Conservation (phyloP, 805 yeast species). For the Dipodascus geniculatus region DNA sequence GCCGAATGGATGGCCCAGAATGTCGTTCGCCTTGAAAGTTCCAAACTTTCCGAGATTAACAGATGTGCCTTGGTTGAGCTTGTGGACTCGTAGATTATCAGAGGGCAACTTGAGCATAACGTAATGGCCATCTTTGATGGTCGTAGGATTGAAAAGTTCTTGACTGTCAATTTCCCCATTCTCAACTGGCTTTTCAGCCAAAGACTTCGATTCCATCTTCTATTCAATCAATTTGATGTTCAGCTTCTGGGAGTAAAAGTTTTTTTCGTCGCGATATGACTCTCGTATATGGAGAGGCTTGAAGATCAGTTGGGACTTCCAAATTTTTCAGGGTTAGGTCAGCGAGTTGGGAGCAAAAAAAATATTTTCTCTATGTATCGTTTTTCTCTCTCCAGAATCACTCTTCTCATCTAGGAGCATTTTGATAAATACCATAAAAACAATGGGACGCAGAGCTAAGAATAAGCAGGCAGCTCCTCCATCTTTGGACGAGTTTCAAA, state of each 20-base stretch:
- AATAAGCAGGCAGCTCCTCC: conserved; percentile 93
- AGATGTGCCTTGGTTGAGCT: conserved; percentile 45
- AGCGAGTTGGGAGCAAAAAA: not conserved
- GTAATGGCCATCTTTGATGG: conserved; percentile 39
- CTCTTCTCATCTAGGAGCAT: conserved; percentile 2
- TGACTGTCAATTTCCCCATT: not conserved
- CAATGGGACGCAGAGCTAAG: conserved; percentile 88
- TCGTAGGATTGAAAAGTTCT: conserved; percentile 9
- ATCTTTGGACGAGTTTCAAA: conserved; percentile 64
- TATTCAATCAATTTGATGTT: no score
- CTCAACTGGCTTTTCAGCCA: no score
- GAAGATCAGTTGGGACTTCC: not conserved
- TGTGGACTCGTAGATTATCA: conserved; percentile 58
- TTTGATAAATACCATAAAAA: not conserved
- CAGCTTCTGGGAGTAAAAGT: not conserved
- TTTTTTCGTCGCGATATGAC: not conserved
- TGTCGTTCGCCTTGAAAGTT: conserved; percentile 56
- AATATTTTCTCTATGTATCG: conserved; percentile 3
- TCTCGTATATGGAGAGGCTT: not conserved
- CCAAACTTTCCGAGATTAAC: conserved; percentile 89
- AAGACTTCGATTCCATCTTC: no score
- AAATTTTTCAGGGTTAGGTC: not conserved
- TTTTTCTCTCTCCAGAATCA: conserved; percentile 8
- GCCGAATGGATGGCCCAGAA: conserved; percentile 76
- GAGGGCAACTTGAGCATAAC: conserved; percentile 73